Conservation (phyloP, 1,284 basidiomycete species). For the Rhodotorula sp. region DNA sequence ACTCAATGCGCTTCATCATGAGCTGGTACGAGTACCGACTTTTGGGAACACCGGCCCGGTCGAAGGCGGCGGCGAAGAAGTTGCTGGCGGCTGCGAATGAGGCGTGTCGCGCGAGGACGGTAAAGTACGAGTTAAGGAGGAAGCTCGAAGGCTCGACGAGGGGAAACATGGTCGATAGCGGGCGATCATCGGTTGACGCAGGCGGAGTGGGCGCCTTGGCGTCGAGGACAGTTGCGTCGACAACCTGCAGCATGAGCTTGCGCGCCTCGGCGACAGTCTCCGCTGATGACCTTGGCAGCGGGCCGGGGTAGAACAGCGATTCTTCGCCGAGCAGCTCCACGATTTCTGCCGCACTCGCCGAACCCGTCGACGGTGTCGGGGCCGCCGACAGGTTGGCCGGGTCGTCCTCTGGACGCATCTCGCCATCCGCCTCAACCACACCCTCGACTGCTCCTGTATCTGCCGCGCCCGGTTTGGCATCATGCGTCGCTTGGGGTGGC, state of each 20-base stretch:
- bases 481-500: conserved; percentile 6
- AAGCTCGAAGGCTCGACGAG: conserved; percentile 62
- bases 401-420: conserved; percentile 8
- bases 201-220: not conserved
- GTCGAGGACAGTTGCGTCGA: conserved; percentile 45
- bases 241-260: conserved; percentile 67
- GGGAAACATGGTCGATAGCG: conserved; percentile 54
- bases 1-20: conserved; percentile 31
- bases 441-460: not conserved
- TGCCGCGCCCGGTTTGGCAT: not conserved
- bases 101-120: conserved; percentile 60
- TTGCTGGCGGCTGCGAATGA: conserved; percentile 56
- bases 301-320: conserved; percentile 38
- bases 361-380: not conserved
- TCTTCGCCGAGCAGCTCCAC: conserved; percentile 36
- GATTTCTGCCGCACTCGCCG: conserved; percentile 6
- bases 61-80: conserved; percentile 41
- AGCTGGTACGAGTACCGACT: conserved; percentile 27
- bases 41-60: conserved; percentile 1
- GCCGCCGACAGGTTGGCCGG: conserved; percentile 1
- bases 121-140: conserved; percentile 78
- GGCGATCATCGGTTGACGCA: too few species aligned
- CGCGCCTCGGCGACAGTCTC: conserved; percentile 73
- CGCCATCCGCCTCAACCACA: not conserved
- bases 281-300: conserved; percentile 63